phyloP scores from a whole-genome alignment of 2,329 filamentous ascomycete genomes.

The Fusarium floridanum region DNA sequence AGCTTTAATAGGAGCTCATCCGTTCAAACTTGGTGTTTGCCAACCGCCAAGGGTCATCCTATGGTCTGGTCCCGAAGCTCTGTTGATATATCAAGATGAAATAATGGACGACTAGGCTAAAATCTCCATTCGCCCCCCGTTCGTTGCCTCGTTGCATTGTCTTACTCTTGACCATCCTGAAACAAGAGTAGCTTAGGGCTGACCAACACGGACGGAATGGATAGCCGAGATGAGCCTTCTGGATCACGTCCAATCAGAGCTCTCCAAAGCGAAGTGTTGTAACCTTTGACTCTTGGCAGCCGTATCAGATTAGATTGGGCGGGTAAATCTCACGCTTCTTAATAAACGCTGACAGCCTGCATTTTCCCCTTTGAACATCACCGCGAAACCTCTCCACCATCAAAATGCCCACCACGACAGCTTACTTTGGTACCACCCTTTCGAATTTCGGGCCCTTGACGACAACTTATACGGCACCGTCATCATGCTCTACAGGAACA shows the following conservation, averaged over 20 bases:
- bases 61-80: background rate
- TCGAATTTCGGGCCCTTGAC: background rate
- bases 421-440: background rate
- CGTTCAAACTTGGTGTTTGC: background rate
- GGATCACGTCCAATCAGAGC: background rate
- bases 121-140: background rate
- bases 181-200: background rate
- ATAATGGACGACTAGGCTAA: too few species aligned
- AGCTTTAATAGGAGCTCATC: too few species aligned
- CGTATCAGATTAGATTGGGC: background rate
- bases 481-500: background rate
- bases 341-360: background rate
- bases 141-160: background rate
- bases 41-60: background rate
- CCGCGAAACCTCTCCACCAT: background rate
- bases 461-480: conserved; percentile 4
- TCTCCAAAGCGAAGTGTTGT: background rate
- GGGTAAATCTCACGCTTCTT: background rate
- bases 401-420: conserved; percentile 2
- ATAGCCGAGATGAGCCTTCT: background rate
- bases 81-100: background rate
- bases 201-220: background rate
- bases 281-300: background rate
- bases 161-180: background rate
- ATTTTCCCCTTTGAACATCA: background rate